These are phyloP conservation scores for Gynostemma pentaphyllum DNA, from an alignment of 306 rosid species.

Conservation along the genomic window DNA sequence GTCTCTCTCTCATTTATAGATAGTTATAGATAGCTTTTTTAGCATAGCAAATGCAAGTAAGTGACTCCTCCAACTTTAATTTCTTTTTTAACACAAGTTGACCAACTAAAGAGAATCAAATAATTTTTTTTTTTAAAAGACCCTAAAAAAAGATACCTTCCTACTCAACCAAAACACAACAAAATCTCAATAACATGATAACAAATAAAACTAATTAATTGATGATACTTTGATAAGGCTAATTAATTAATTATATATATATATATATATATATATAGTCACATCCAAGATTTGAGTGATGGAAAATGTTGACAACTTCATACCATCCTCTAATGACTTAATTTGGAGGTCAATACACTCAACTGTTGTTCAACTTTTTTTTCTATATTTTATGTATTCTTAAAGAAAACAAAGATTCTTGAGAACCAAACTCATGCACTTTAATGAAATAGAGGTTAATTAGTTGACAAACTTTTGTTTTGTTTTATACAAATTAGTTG, in stretches of 20 bases:
- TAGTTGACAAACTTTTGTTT: not conserved
- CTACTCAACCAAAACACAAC: not conserved
- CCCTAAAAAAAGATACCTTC: not conserved
- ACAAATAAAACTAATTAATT: not conserved
- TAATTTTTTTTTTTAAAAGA: too few relatives aligned
- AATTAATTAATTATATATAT: too few relatives aligned
- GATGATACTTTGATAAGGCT: not conserved
- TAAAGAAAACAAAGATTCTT: not conserved
- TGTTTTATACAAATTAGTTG: too few relatives aligned
- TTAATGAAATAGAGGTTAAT: not conserved
- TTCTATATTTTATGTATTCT: not conserved
- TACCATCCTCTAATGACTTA: constrained; percentile 24
- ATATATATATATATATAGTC: not conserved
- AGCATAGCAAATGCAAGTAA: not conserved
- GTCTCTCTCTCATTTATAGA: too few relatives aligned
- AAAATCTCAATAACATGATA: not conserved
- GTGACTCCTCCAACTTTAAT: not conserved
- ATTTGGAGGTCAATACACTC: not conserved
- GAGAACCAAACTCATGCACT: not conserved
- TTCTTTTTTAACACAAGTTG: not conserved
- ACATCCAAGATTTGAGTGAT: constrained; percentile 16
- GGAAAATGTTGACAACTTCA: constrained; percentile 17
- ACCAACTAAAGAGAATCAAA: not conserved
- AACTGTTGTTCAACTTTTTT: not conserved
- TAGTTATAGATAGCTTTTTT: not conserved